A percentile compares a stretch with the other conserved stretches of the same genome.
These are phyloP conservation scores for Bacidia rubella DNA, from an alignment of 495 filamentous ascomycete species.

Conservation along the genomic window DNA sequence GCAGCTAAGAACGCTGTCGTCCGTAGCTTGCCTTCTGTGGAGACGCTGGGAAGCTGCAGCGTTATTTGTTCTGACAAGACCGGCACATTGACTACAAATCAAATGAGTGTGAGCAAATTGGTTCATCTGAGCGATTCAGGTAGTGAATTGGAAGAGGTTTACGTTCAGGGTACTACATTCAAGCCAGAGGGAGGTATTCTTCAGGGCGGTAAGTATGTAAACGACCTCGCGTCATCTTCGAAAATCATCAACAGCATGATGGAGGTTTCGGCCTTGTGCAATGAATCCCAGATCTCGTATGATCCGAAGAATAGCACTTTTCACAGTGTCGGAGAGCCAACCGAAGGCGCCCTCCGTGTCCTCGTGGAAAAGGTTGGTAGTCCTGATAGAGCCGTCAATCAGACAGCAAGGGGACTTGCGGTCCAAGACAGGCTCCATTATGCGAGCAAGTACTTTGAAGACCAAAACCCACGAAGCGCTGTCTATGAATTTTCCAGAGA, in stretches of 20 bases:
- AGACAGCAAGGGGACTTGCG: constrained; percentile 32
- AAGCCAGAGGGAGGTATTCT: constrained; percentile 65
- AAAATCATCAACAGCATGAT: constrained; percentile 64
- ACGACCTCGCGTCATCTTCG: constrained; percentile 62
- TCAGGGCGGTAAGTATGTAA: constrained; percentile 49
- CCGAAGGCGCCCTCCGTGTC: constrained; percentile 84
- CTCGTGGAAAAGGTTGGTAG: constrained; percentile 91
- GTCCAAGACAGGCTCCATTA: constrained; percentile 52
- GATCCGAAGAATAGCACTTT: constrained; percentile 60
- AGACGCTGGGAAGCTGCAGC: constrained; percentile 97
- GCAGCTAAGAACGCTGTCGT: constrained; percentile 96
- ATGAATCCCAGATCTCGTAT: constrained; percentile 71
- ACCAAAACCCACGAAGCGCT: constrained; percentile 54
- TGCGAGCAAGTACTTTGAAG: constrained; percentile 76
- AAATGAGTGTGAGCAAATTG: constrained; percentile 96
- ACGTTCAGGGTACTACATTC: constrained; percentile 90
- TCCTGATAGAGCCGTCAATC: constrained; percentile 42
- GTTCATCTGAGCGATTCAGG: constrained; percentile 67
- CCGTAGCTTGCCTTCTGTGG: constrained; percentile 87
- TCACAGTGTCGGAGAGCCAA: constrained; percentile 86
- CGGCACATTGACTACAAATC: constrained; percentile 94
- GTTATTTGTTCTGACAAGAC: constrained; percentile 99
- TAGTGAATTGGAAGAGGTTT: constrained; percentile 67
- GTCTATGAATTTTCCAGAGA: constrained; percentile 98
- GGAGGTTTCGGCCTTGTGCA: constrained; percentile 83